Evolutionary conservation across 2,329 filamentous ascomycete species (phyloP).

Genomic region (Pseudocercospora vitis): DNA sequence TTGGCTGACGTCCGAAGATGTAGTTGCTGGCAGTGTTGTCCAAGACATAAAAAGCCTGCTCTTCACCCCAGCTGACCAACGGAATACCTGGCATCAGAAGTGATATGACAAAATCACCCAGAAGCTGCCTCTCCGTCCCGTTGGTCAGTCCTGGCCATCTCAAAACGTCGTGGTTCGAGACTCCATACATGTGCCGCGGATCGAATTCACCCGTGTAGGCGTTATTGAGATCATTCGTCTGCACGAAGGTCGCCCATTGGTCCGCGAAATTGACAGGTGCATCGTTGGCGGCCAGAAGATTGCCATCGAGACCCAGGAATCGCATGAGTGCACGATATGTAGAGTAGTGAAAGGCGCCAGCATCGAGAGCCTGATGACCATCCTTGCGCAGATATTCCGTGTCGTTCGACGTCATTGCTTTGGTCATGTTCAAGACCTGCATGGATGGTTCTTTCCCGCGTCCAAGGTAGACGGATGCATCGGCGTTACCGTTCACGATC

Average conservation of each 20-base stretch:
- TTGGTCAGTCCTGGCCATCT: slow-evolving; percentile 61
- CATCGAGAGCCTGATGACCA: slow-evolving; percentile 57
- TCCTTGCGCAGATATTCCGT: slow-evolving; percentile 54
- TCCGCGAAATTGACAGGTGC: slow-evolving; percentile 54
- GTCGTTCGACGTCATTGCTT: slow-evolving; percentile 54
- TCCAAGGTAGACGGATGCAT: slow-evolving; percentile 63
- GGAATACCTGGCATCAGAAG: slow-evolving; percentile 62
- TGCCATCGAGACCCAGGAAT: slow-evolving; percentile 61
- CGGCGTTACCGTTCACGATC: slow-evolving; percentile 62
- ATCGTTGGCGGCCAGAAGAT: slow-evolving; percentile 56
- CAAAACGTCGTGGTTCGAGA: slow-evolving; percentile 65
- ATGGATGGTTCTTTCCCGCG: slow-evolving; percentile 59
- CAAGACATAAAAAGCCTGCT: slow-evolving; percentile 64
- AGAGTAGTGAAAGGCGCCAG: slow-evolving; percentile 63
- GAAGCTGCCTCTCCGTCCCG: slow-evolving; percentile 58
- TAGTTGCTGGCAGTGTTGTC: slow-evolving; percentile 66
- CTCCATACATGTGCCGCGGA: slow-evolving; percentile 62
- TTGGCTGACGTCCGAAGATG: slow-evolving; percentile 63
- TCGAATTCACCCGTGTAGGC: slow-evolving; percentile 60
- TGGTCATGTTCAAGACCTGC: slow-evolving; percentile 49
- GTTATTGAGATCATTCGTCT: slow-evolving; percentile 61
- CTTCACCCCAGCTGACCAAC: slow-evolving; percentile 63
- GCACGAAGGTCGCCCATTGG: slow-evolving; percentile 58
- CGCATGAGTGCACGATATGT: slow-evolving; percentile 63
- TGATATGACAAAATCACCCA: slow-evolving; percentile 60